Percentiles rank a stretch among this genome's conserved stretches.
Evolutionary conservation across 2,329 filamentous ascomycete genomes (phyloP).

Genomic region (Hypocreales sp.): DNA sequence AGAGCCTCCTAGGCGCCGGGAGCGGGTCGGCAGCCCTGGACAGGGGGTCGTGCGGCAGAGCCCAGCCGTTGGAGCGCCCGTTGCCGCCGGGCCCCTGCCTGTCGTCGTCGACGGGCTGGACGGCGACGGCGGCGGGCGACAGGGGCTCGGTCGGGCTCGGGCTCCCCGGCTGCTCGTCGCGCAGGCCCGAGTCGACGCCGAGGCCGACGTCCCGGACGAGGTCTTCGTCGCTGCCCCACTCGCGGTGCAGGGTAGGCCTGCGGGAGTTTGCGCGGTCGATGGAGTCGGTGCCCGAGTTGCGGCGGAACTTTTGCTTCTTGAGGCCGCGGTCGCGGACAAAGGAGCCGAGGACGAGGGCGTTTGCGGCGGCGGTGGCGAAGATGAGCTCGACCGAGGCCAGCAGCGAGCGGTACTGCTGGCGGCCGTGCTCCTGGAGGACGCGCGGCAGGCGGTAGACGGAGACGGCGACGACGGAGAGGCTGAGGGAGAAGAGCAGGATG

Average conservation of each 20-base stretch:
- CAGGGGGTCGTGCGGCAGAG: too few relatives aligned
- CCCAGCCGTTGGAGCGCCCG: too few relatives aligned
- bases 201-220: slow-evolving; percentile 69
- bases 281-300: slow-evolving; percentile 46
- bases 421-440: slow-evolving; percentile 54
- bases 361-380: slow-evolving; percentile 75
- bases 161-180: slow-evolving; percentile 14
- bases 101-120: slow-evolving; percentile 19
- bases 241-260: slow-evolving; percentile 39
- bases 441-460: slow-evolving; percentile 70
- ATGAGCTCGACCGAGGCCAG: slow-evolving; percentile 83
- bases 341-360: slow-evolving; percentile 78
- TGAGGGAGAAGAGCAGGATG: slow-evolving; percentile 67
- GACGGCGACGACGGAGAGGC: slow-evolving; percentile 62
- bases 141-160: too few relatives aligned
- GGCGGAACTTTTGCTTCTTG: slow-evolving; percentile 76
- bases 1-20: slow-evolving; percentile 31
- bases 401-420: slow-evolving; percentile 77
- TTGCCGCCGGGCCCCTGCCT: slow-evolving; percentile 32
- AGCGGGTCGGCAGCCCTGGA: too few relatives aligned
- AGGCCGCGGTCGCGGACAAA: slow-evolving; percentile 82
- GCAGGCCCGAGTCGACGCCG: slow-evolving; percentile 39
- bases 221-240: slow-evolving; percentile 86
- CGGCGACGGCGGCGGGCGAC: slow-evolving; percentile 19
- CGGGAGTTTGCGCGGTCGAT: slow-evolving; percentile 30